phyloP scores from a whole-genome alignment of 2,329 filamentous ascomycete species.

The Epichloe typhina region DNA sequence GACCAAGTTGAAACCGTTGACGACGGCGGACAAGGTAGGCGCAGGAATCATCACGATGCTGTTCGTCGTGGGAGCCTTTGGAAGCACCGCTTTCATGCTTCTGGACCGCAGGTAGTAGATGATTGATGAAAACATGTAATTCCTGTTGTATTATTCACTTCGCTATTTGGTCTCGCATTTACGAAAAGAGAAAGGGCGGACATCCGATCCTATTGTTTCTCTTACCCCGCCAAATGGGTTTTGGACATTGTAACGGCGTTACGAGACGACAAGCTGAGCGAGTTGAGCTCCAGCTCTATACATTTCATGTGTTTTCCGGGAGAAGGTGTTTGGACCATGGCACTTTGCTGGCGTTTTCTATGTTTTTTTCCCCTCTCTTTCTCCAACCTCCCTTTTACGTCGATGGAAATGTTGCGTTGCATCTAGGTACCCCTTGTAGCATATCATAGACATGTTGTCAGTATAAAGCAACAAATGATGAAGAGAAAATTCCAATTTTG shows the following conservation, averaged over 20 bases:
- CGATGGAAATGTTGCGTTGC: neutral
- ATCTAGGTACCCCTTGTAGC: neutral
- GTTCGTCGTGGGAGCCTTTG: slow-evolving; percentile 33
- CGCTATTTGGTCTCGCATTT: neutral
- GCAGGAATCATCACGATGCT: slow-evolving; percentile 43
- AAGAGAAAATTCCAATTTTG: neutral
- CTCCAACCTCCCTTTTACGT: neutral
- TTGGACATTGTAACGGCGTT: slow-evolving; percentile 1
- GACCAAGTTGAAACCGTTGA: slow-evolving; percentile 24
- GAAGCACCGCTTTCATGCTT: slow-evolving; percentile 36
- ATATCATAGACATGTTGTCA: neutral
- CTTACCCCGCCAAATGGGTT: slow-evolving; percentile 4
- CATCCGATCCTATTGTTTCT: neutral
- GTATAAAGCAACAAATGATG: neutral
- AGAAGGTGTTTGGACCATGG: neutral
- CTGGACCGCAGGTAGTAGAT: slow-evolving; percentile 14
- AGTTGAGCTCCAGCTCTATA: neutral
- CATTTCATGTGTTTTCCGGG: neutral
- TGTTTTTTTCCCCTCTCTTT: neutral
- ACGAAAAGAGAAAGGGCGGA: neutral
- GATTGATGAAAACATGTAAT: neutral
- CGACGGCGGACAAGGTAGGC: slow-evolving; percentile 37
- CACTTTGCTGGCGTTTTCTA: neutral
- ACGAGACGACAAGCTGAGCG: neutral
- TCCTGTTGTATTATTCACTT: neutral